Percentiles rank a stretch among this genome's conserved stretches.
These are phyloP conservation scores for Neocallimastix lanati DNA, from an alignment of 192 early-diverging fungal species.

Conservation along the genomic window DNA sequence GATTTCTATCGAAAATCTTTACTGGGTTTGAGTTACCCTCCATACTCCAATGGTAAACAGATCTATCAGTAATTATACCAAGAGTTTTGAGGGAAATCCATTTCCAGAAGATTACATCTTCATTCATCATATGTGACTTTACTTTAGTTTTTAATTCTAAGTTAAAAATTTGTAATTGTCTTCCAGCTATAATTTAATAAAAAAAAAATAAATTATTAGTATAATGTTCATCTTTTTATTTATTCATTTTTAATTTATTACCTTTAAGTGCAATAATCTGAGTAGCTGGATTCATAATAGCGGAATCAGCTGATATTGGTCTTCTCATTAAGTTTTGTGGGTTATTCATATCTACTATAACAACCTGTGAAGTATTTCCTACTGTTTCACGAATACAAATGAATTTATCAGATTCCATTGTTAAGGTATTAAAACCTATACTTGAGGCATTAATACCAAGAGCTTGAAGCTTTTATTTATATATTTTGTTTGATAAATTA, in stretches of 20 bases:
- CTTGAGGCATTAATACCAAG: conserved; percentile 77
- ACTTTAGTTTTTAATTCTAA: conserved; percentile 88
- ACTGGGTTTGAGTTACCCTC: conserved; percentile 67
- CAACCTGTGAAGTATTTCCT: conserved; percentile 71
- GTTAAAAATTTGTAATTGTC: conserved; percentile 94
- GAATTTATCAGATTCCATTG: conserved; percentile 94
- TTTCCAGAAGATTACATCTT: conserved; percentile 88
- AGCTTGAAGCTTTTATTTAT: conserved; percentile 62
- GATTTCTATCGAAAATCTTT: conserved; percentile 88
- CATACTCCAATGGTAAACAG: conserved; percentile 94
- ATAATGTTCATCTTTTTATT: background rate
- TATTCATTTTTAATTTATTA: conserved; percentile 7
- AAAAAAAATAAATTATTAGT: background rate
- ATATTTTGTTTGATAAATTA: too few relatives aligned
- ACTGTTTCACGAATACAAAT: conserved; percentile 91
- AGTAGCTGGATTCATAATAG: conserved; percentile 89
- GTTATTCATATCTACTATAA: conserved; percentile 85
- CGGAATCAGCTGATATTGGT: conserved; percentile 92
- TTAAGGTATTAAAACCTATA: conserved; percentile 96
- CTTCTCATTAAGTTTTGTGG: conserved; percentile 61
- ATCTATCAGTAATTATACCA: conserved; percentile 68
- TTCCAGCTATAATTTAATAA: conserved; percentile 51
- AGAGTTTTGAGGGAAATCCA: conserved; percentile 77
- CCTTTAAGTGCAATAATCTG: conserved; percentile 94
- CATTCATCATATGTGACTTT: conserved; percentile 78